phyloP scores from a whole-genome alignment of 202 grass and related monocot species.

The Zizania palustris region DNA sequence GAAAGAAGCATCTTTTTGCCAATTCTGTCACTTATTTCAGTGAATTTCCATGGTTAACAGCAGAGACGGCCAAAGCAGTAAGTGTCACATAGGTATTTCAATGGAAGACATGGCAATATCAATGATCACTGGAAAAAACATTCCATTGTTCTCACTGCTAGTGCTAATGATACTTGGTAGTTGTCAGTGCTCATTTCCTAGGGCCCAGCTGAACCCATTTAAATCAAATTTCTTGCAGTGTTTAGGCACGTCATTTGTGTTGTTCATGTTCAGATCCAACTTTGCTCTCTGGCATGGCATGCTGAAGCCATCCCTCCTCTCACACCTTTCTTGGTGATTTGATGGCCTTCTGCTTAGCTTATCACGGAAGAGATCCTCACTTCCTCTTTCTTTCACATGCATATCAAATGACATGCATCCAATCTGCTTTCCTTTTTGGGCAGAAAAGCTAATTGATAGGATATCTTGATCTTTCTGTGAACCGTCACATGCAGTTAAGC shows the following conservation, averaged over 20 bases:
- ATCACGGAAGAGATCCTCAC: constrained; percentile 54
- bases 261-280: constrained; percentile 81
- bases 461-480: constrained; percentile 76
- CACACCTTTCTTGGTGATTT: constrained; percentile 51
- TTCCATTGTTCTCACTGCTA: background rate
- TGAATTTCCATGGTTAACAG: constrained; percentile 37
- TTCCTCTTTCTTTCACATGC: constrained; percentile 47
- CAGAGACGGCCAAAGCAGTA: background rate
- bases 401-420: constrained; percentile 41
- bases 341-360: constrained; percentile 61
- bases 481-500: constrained; percentile 78
- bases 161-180: background rate
- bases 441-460: constrained; percentile 60
- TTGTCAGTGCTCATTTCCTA: constrained; percentile 36
- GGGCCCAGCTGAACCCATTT: constrained; percentile 83
- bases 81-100: constrained; percentile 12
- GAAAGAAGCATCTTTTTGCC: constrained; percentile 42
- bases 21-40: constrained; percentile 50
- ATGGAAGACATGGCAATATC: constrained; percentile 16
- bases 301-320: constrained; percentile 49
- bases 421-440: constrained; percentile 56
- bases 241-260: constrained; percentile 50
- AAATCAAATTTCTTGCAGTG: constrained; percentile 81
- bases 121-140: constrained; percentile 16
- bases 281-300: constrained; percentile 48